Conservation (phyloP, 2,329 filamentous ascomycete genomes). For the Botryotinia globosa region DNA sequence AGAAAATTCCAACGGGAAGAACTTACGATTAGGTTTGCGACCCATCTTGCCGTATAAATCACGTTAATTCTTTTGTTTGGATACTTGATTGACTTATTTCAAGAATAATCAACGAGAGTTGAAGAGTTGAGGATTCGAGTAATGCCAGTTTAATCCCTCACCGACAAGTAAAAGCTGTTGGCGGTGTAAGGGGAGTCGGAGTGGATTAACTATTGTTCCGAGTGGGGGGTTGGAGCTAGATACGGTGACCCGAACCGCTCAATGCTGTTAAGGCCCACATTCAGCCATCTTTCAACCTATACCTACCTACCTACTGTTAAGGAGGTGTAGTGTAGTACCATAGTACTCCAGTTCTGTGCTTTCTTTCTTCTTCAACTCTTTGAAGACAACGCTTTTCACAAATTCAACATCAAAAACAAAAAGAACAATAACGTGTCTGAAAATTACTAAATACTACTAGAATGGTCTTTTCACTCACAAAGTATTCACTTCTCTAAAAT, state of each 20-base stretch:
- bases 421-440: background rate
- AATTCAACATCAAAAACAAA: background rate
- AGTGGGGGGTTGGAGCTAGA: background rate
- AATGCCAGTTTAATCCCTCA: conserved; percentile 19
- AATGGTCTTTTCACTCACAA: background rate
- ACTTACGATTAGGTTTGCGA: conserved; percentile 34
- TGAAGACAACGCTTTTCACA: background rate
- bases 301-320: too few relatives aligned
- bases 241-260: background rate
- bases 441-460: background rate
- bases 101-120: conserved; percentile 15
- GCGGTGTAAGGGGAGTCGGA: conserved; percentile 11
- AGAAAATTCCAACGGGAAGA: conserved; percentile 4
- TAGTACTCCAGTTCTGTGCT: background rate
- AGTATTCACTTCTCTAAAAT: background rate
- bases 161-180: conserved; percentile 16
- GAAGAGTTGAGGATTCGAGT: conserved; percentile 13
- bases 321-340: too few relatives aligned
- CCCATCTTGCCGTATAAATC: conserved; percentile 24
- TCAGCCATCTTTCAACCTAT: background rate
- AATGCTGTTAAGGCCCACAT: background rate
- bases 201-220: background rate
- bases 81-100: background rate
- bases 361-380: background rate
- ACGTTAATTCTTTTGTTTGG: background rate